Percentiles rank a stretch among this genome's conserved stretches.
Conservation (phyloP, 129 eudicot species). For the Artemisia argyi region DNA sequence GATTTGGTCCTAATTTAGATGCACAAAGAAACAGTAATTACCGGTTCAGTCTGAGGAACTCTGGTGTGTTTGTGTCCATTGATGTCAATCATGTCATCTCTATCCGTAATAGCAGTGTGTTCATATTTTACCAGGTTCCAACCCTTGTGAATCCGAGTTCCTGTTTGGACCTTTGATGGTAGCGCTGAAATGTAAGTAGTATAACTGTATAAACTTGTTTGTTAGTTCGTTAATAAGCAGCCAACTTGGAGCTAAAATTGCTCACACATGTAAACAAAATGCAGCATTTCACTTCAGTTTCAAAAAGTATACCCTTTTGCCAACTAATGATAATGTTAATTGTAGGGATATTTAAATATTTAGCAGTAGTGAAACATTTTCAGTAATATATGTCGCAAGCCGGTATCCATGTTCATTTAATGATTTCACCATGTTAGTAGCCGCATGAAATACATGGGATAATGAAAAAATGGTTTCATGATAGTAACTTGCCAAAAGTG, state of each 20-base stretch:
- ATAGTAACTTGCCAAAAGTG: conserved; percentile 11
- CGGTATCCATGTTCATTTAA: background rate
- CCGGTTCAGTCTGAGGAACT: conserved; percentile 45
- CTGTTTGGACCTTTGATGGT: conserved; percentile 39
- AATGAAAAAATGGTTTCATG: background rate
- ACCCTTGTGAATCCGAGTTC: conserved; percentile 46
- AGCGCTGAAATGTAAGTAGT: conserved; percentile 26
- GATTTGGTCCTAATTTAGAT: conserved; percentile 1
- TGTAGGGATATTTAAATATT: too few relatives aligned
- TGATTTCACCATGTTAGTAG: background rate
- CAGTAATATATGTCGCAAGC: conserved; percentile 4
- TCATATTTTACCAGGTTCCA: conserved; percentile 78
- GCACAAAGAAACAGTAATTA: conserved; percentile 21
- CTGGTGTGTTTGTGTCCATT: conserved; percentile 41
- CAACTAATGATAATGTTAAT: too few relatives aligned
- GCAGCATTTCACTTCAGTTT: too few relatives aligned
- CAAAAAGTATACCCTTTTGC: too few relatives aligned
- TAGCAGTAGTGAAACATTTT: conserved; percentile 2
- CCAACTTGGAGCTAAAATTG: background rate
- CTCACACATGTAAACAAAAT: too few relatives aligned
- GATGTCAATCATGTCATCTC: conserved; percentile 14
- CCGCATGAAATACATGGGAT: background rate
- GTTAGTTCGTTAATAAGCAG: conserved; percentile 7
- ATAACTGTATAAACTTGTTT: conserved; percentile 12
- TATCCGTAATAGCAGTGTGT: conserved; percentile 24